Conservation (phyloP, 116 monocot species). For the Trichopus zeylanicus region DNA sequence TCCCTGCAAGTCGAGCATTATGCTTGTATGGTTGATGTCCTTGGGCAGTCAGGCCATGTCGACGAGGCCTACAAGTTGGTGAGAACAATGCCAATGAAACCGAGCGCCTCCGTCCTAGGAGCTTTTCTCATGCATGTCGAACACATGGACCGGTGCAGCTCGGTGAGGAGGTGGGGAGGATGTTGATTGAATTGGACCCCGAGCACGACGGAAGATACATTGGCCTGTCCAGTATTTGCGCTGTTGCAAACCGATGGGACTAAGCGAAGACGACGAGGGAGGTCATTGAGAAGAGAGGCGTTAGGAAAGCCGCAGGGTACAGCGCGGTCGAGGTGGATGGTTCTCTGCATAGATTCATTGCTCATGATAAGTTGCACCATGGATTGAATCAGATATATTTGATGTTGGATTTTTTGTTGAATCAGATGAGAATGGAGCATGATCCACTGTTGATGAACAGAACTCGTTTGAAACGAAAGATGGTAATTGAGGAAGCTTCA, state of each 20-base stretch:
- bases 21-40: slow-evolving; percentile 70
- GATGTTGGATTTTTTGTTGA: slow-evolving; percentile 22
- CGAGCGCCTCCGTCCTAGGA: slow-evolving; percentile 47
- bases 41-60: slow-evolving; percentile 44
- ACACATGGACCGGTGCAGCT: slow-evolving; percentile 40
- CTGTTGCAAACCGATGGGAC: slow-evolving; percentile 34
- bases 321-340: slow-evolving; percentile 61
- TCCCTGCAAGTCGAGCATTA: slow-evolving; percentile 53
- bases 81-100: slow-evolving; percentile 41
- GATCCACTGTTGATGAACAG: slow-evolving; percentile 1
- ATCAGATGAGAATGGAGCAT: slow-evolving; percentile 31
- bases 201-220: slow-evolving; percentile 60
- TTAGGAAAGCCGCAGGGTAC: slow-evolving; percentile 51
- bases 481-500: background rate
- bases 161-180: slow-evolving; percentile 42
- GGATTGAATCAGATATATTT: slow-evolving; percentile 19
- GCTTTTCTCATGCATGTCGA: slow-evolving; percentile 46
- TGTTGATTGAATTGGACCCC: slow-evolving; percentile 47
- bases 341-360: slow-evolving; percentile 36
- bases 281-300: slow-evolving; percentile 58
- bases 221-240: slow-evolving; percentile 55
- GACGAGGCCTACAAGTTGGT: slow-evolving; percentile 45
- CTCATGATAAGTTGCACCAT: slow-evolving; percentile 47
- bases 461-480: background rate
- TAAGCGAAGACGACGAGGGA: slow-evolving; percentile 51